Base-by-base conservation (phyloP, 2,329 filamentous ascomycete genomes). In the Sporothrix dimorphospora region DNA sequence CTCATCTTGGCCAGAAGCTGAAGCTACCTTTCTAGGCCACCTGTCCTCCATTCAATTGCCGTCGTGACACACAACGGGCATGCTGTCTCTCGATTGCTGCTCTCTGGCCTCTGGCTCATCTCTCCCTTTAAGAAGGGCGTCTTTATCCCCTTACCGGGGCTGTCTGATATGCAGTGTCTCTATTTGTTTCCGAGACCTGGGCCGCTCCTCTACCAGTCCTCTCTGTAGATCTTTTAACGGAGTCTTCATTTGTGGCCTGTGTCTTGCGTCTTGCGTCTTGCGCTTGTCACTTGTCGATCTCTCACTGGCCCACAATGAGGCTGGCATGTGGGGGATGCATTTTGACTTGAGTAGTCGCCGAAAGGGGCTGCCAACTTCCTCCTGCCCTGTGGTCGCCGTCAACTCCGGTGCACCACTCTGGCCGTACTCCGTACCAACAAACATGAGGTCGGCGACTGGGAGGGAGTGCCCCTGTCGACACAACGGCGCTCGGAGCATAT, bases 221-320 rank as follows among this genome's bases (percentile, higher is more conserved):
- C 38, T 38, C 42, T 24, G n/a, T n/a, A n/a, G n/a, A n/a, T n/a
- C 40, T 40, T 6, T 67, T 45, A 45, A 21, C 40, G 9, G 55
- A 16, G 11, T n/a, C 45, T 21, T 67, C 19, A 14, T 21, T 51
- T 49, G 21, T 27, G 63, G n/a, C 21, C 12, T 45, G 38, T 19
- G 38, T 27, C 59, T 24, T 45, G 38, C 59, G 12, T 63, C 57
- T 27, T 63, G 34, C 57, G 57, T 34, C 57, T 42, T 63, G 57
- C 57, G n/a, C 38, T 42, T 67, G 65, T 53, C 45, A 40, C 34
- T 69, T 55, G 66, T 69, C 66, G 49, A 69, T 69, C 67, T 57
- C 49, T 57, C 11, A 21, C 51, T 45, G 51, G 21, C 67, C 38
- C 51, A 59, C 51, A 47, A 24, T 47, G n/a, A 69, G 66, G 34